Percentiles rank a stretch among this genome's conserved stretches.
Evolutionary conservation across 1,284 basidiomycete species (phyloP).

Genomic region (Erythrobasidium hasegawianum): DNA sequence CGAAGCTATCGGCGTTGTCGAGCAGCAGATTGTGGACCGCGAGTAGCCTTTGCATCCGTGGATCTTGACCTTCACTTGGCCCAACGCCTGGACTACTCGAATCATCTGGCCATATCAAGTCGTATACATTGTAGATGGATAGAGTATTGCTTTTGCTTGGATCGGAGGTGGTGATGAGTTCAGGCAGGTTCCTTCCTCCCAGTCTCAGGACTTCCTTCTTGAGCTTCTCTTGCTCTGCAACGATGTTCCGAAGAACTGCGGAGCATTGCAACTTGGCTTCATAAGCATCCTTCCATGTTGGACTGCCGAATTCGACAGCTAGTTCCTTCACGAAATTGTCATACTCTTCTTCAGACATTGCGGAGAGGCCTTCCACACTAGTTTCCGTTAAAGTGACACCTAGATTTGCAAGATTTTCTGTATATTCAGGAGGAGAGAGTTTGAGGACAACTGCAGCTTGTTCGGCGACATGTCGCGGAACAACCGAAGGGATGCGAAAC

Average conservation of each 20-base stretch:
- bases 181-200: conserved; percentile 9
- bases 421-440: conserved; percentile 23
- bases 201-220: conserved; percentile 5
- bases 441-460: conserved; percentile 10
- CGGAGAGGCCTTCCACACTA: conserved; percentile 2
- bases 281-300: conserved; percentile 16
- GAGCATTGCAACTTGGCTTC: conserved; percentile 19
- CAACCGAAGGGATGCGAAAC: conserved; percentile 15
- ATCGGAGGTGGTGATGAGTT: not conserved
- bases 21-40: conserved; percentile 75
- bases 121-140: too few relatives aligned
- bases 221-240: conserved; percentile 23
- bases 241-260: conserved; percentile 7
- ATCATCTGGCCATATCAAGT: too few relatives aligned
- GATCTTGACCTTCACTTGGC: too few relatives aligned
- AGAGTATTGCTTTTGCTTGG: not conserved
- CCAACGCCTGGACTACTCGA: too few relatives aligned
- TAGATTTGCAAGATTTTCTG: conserved; percentile 22
- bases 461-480: conserved; percentile 8
- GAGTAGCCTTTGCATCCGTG: conserved; percentile 46
- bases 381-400: not conserved
- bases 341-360: conserved; percentile 12
- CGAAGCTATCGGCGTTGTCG: conserved; percentile 60
- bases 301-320: conserved; percentile 8
- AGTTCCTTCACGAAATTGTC: conserved; percentile 9